Base-by-base conservation (phyloP, 2,329 filamentous ascomycete genomes). In the Rutstroemia sp. region DNA sequence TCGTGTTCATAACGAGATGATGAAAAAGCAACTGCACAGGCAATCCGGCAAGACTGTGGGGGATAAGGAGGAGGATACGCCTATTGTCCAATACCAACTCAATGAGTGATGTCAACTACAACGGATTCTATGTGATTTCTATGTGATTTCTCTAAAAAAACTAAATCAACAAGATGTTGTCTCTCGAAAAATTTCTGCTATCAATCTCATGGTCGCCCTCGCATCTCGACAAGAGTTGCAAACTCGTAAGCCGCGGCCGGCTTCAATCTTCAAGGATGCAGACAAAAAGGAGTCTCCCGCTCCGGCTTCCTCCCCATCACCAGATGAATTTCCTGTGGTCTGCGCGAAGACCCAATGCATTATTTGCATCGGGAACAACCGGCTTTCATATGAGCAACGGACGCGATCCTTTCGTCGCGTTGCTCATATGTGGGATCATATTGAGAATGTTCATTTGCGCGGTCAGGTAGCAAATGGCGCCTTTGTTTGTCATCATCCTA, bases 101-200 rank as follows among this genome's bases (percentile, higher is more conserved):
- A 37, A 56, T 54, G 54, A 63, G 56, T 54, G 47, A 49, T 56
- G 47, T 42, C 48, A 52, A 54, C 19, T 65, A 47, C 39, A 63
- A 38, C 21, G 21, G 34, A 37, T 63, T 42, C 39, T 64, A 30
- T 64, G 46, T 41, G 53, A 65, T 58, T 48, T 64, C 49, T 63
- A 47, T 9, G n/a, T n/a, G n/a, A n/a, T n/a, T n/a, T n/a, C n/a
- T n/a, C n/a, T n/a, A n/a, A 59, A 54, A 47, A 45, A 60, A 2
- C 19, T 58, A 2, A 62, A 54, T 56, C 12, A 48, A 51, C 16
- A 56, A 51, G 58, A 34, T 16, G 58, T 64, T 41, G 39, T 51
- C 17, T 51, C 48, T 27, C 25, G 25, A 27, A 27, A 27, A 6
- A 27, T 27, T 27, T 27, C 25, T 27, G 25, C 25, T 27, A 45